Evolutionary conservation across 176 grass and related monocot species (phyloP), one percentile per base, ranked within the genome.

Genomic region (Hsuehochloa calcarea): DNA sequence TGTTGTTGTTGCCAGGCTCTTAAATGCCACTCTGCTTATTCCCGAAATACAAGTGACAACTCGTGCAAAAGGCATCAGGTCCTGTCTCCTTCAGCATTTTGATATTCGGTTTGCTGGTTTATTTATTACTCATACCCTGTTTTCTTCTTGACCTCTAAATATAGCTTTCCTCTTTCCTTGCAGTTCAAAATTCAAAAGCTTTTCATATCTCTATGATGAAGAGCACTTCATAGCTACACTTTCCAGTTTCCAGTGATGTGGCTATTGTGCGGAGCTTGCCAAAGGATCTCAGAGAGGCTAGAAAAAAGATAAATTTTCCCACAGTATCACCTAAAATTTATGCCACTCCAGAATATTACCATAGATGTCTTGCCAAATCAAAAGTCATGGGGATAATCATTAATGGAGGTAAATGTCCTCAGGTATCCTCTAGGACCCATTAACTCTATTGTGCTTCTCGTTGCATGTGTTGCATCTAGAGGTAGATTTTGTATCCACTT

Each of bases 181-280:
- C 91, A 99, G 96, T 89, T 75, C 90, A 78, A 99, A 92, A 81
- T 99, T 96, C 85, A 99, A 96, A 88, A 99, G 96, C 73, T 99
- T 99, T 84, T 96, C 93, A 25, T 99, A 96, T 89, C 69, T 99
- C 52, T 99, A 96, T 63, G 87, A 96, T 46, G 96, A 99, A 84
- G 96, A 99, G 13, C 88, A 89, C 70, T 99, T 99, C 84, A 88
- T 99, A 80, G 50, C 79, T 79, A 78, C 93, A 84, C 93, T 99
- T 87, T 87, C 84, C 22, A 34, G 2, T 34, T 34, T 34, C 31
- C 2, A 81, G 67, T 78, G 96, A 96, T 91, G 79, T 96, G 50
- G 43, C 88, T 78, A 45, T 99, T 84, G 78, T 94, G 78, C 88
- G 83, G 79, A 90, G 90, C 64, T 93, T 99, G 73, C 93, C 96